Base-by-base conservation (phyloP, 495 filamentous ascomycete genomes). In the Aspergillus olivimuriae region DNA sequence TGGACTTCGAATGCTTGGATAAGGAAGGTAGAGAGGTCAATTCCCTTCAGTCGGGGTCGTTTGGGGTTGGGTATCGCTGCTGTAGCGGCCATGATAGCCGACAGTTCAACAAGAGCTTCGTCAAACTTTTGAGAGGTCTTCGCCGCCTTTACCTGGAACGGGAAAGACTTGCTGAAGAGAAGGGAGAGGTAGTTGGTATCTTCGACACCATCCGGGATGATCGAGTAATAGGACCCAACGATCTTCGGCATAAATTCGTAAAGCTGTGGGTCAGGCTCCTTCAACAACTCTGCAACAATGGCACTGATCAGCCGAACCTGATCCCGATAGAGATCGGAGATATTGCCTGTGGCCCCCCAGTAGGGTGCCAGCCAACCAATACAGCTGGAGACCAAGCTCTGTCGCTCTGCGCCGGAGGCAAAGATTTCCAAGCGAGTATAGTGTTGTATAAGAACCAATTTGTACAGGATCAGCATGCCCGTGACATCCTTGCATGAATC, bases 401-500 rank as follows among this genome's bases (percentile, higher is more conserved):
- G 74, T 43, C 84, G 75, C 49, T 90, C 82, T 45, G 89, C 83
- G 0, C 82, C 79, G 7, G 83, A 72, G 28, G 83, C 74, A 65
- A 97, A 95, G 15, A 94, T 67, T 16, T 84, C 81, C 9, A 90
- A 66, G 34, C 82, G 81, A 4, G 84, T 86, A 56, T 92, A 86
- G 57, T 94, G 89, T 56, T 94, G 83, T 49, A 97, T 91, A 11
- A 97, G 73, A 6, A 96, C 78, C 38, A 99, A 73, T 57, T 95
- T 95, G 65, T 94, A 95, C 9, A 97, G 68, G n/a, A 95, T 74
- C 7, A 99, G 72, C 76, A 94, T 95, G 17, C 94, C 90, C 53
- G 89, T 92, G 26, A 94, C 89, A 14, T 75, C 71, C 7, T 80
- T 77, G 66, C 92, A 97, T 9, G 92, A 86, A 57, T 95, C 87